phyloP scores from a whole-genome alignment of 306 rosid genomes.

The Ziziphus jujuba region DNA sequence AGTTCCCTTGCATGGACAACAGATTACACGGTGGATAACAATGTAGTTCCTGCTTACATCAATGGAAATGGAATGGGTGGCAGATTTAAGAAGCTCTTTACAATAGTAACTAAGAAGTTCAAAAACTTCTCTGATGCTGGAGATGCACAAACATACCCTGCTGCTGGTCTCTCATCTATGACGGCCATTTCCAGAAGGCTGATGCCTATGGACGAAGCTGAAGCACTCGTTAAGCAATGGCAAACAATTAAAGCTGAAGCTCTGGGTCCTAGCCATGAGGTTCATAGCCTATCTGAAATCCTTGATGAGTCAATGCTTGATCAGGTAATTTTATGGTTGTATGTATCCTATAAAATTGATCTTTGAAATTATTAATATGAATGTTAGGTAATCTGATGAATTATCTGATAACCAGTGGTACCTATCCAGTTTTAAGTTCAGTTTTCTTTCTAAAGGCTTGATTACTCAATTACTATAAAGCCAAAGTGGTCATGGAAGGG shows the following conservation, averaged over 20 bases:
- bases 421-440: neutral
- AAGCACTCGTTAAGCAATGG: constrained; percentile 88
- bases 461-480: neutral
- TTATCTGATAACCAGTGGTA: constrained; percentile 2
- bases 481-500: neutral
- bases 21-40: constrained; percentile 50
- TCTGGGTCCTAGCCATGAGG: constrained; percentile 85
- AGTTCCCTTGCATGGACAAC: constrained; percentile 40
- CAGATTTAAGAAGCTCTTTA: constrained; percentile 51
- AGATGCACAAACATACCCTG: constrained; percentile 28
- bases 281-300: constrained; percentile 59
- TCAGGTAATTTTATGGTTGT: constrained; percentile 58
- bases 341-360: neutral
- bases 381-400: neutral
- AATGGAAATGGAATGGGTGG: constrained; percentile 45
- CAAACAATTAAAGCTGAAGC: constrained; percentile 88
- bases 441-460: neutral
- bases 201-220: constrained; percentile 89
- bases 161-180: constrained; percentile 39
- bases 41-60: constrained; percentile 50
- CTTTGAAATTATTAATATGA: neutral
- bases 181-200: constrained; percentile 39
- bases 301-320: constrained; percentile 92
- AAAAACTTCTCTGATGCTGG: constrained; percentile 43
- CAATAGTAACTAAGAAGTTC: constrained; percentile 38